Evolutionary conservation across 495 filamentous ascomycete species (phyloP), one percentile per base, ranked within the genome.

Genomic region (Apodospora peruviana): DNA sequence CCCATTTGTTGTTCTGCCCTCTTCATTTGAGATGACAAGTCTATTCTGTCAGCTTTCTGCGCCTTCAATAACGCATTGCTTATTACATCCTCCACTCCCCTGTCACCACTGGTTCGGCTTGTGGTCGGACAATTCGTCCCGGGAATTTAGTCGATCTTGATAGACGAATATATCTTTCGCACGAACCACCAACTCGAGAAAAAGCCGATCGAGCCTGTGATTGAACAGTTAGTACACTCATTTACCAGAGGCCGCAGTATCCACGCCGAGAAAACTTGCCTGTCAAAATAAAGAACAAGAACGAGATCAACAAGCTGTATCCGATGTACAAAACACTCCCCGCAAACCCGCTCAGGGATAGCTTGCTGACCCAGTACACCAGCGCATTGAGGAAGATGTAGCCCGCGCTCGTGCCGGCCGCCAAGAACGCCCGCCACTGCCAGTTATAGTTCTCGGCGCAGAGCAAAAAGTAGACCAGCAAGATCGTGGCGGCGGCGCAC

Each of bases 381-480:
- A 97, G 60, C 2, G 88, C 87, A 57, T 94, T 90, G 7, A 85
- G 64, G 64, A 96, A 96, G 46, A 98, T 89, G 60, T 96, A 98
- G 25, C 75, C 77, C 2, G 90, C 90, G 34, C 85, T 90, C 58
- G 87, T 87, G 27, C 93, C 93, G 0, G 90, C 90, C 1, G 87
- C 88, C 27, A 83, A 73, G 73, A 98, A 98, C 11, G 87, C 82
- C 36, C 93, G 80, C 93, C 93, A 98, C 60, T 96, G 93, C 93
- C 93, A 98, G 61, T 94, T 88, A 64, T 97, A 98, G 70, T 98
- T 91, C 73, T 98, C 93, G 2, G 87, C 82, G 60, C 90, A 97
- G 16, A 98, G 83, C 47, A 97, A 57, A 72, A 95, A 96, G 68
- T 98, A 98, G 0, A 96, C 84, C 69, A 96, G 80, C 4, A 98